These are phyloP conservation scores for Termitomyces sp. DNA, from an alignment of 768 basidiomycete species.

Conservation along the genomic window DNA sequence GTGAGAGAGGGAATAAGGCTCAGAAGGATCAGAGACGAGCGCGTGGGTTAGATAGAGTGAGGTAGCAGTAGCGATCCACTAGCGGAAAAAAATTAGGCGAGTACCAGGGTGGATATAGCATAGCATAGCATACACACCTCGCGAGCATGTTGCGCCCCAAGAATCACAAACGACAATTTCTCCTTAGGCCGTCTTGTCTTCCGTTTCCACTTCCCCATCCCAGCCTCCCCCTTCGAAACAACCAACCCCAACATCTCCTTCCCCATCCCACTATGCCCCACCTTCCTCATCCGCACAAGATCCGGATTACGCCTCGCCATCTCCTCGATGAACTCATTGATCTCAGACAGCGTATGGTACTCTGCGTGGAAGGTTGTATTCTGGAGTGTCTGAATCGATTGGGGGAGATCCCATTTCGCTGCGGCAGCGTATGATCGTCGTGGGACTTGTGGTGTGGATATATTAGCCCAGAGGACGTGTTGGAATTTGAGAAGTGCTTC, in stretches of 20 bases:
- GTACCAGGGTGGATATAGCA: conserved; percentile 12
- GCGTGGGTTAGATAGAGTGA: conserved; percentile 72
- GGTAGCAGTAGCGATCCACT: conserved; percentile 83
- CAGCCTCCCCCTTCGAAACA: conserved; percentile 33
- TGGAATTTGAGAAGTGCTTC: conserved; percentile 13
- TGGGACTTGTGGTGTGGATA: conserved; percentile 10
- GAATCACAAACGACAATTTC: not conserved
- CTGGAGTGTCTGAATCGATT: conserved; percentile 24
- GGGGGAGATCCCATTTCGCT: conserved; percentile 33
- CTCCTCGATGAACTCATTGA: conserved; percentile 48
- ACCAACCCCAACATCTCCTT: conserved; percentile 54
- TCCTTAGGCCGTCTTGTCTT: not conserved
- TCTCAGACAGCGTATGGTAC: conserved; percentile 58
- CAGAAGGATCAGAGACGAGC: conserved; percentile 48
- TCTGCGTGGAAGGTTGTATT: conserved; percentile 37
- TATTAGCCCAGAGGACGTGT: conserved; percentile 10
- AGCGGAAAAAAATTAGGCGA: conserved; percentile 2
- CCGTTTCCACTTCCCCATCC: conserved; percentile 5
- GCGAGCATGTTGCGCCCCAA: conserved; percentile 63
- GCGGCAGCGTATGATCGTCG: not conserved
- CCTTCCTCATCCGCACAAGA: conserved; percentile 35
- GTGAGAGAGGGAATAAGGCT: conserved; percentile 39
- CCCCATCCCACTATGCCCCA: conserved; percentile 60
- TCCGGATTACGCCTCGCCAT: conserved; percentile 45
- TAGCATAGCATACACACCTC: too few relatives aligned